phyloP scores from a whole-genome alignment of 306 rosid genomes.

The Vachellia pachyceras region DNA sequence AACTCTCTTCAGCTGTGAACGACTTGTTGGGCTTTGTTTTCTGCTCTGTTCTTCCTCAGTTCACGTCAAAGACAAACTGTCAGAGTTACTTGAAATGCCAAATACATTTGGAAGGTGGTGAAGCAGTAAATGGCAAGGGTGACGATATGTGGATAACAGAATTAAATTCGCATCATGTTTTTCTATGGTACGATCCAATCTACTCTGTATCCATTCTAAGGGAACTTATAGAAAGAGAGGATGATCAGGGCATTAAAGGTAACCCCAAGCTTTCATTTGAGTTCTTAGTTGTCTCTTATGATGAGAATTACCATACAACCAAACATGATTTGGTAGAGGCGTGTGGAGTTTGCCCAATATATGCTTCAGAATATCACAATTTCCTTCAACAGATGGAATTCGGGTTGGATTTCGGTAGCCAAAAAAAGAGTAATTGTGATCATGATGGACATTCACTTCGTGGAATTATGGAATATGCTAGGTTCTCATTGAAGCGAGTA shows the following conservation, averaged over 20 bases:
- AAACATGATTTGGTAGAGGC: not conserved
- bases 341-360: conserved; percentile 9
- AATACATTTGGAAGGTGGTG: conserved; percentile 1
- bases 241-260: not conserved
- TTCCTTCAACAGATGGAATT: conserved; percentile 6
- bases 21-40: conserved; percentile 26
- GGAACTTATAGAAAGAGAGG: not conserved
- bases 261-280: not conserved
- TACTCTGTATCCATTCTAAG: not conserved
- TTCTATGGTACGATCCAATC: conserved; percentile 27
- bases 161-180: conserved; percentile 34
- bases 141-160: not conserved
- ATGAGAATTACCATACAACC: too few relatives aligned
- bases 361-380: conserved; percentile 12
- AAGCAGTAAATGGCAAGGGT: not conserved
- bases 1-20: not conserved
- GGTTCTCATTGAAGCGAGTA: not conserved
- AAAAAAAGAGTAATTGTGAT: too few relatives aligned
- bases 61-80: not conserved
- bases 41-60: conserved; percentile 26
- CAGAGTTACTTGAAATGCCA: not conserved
- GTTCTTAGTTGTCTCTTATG: conserved; percentile 14
- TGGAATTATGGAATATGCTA: conserved; percentile 10
- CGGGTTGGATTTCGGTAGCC: not conserved
- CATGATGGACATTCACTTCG: not conserved